Percentiles rank a stretch among this genome's conserved stretches.
These are phyloP conservation scores for Nannizziopsis arthrosporioides DNA, from an alignment of 2,329 filamentous ascomycete genomes.

Conservation along the genomic window DNA sequence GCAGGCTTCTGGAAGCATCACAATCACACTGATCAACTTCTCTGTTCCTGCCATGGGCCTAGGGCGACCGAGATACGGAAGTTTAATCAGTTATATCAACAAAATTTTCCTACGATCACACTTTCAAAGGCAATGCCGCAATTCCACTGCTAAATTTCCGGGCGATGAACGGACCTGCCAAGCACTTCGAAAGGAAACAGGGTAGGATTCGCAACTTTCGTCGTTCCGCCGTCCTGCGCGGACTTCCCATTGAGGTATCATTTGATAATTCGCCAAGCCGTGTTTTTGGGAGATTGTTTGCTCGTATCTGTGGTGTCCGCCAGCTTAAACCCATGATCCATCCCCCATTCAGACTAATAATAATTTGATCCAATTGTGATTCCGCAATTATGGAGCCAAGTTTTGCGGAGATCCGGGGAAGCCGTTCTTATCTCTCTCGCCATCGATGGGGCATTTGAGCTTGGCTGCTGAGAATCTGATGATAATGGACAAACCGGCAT, in stretches of 20 bases:
- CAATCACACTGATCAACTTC: not conserved
- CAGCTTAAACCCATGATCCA: slow-evolving; percentile 4
- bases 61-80: slow-evolving; percentile 1
- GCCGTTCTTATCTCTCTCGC: not conserved
- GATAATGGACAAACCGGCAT: not conserved
- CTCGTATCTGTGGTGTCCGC: slow-evolving; percentile 9
- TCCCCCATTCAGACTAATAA: not conserved
- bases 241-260: slow-evolving; percentile 1
- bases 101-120: slow-evolving; percentile 3
- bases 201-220: slow-evolving; percentile 5
- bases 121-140: not conserved
- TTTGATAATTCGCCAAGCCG: not conserved
- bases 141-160: slow-evolving; percentile 7
- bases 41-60: not conserved
- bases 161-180: slow-evolving; percentile 11
- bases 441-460: not conserved
- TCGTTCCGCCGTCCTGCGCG: not conserved
- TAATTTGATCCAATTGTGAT: slow-evolving; percentile 1
- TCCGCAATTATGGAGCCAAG: not conserved
- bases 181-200: slow-evolving; percentile 6
- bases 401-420: slow-evolving; percentile 10
- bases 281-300: slow-evolving; percentile 2
- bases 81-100: not conserved
- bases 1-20: slow-evolving; percentile 5
- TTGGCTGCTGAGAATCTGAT: not conserved